Evolutionary conservation across 2,329 filamentous ascomycete species (phyloP), one percentile per base, ranked within the genome.

Genomic region (Sporothrix luriei): DNA sequence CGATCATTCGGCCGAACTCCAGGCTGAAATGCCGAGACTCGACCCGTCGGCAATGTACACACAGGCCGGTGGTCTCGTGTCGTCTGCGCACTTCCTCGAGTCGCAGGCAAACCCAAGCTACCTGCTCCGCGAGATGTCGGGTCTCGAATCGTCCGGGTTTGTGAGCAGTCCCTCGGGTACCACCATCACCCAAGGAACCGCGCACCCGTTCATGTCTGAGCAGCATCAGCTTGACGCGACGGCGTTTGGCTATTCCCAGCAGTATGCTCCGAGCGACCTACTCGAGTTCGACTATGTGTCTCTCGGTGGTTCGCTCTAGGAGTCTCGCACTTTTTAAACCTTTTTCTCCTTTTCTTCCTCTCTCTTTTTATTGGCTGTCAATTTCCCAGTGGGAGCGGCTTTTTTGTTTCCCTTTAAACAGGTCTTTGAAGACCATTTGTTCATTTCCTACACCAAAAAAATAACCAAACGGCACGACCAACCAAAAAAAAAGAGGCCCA

Each of bases 71-170:
- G 26, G 46, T 7, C 74, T 74, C 33, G 74, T 77, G 52, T 76
- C 76, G 2, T 76, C 76, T 4, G 73, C 76, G 10, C 71, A 70
- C 14, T 77, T 78, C 55, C 66, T 61, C 21, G 69, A 71, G 19
- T 40, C 73, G 72, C 9, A 59, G 33, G 64, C 70, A 11, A 38
- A 21, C 16, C 4, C 43, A 72, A 59, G 38, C 71, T 2, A 62
- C 69, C 38, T 69, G n/a, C 59, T 68, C 61, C 61, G 49, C 33
- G 51, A 48, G 4, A 46, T 68, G 40, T 26, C 65, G 9, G 11
- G 66, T 46, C 52, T 59, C 26, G 52, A 14, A 43, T 55, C 66
- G 21, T 57, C 66, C 4, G 57, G 52, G 13, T 33, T 64, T 33
- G 29, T 62, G 3, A 66, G 59, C 59, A 66, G 59, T 16, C 51